Conservation (phyloP, 73 alveolate genomes). For the Tetrahymena thermophila region DNA sequence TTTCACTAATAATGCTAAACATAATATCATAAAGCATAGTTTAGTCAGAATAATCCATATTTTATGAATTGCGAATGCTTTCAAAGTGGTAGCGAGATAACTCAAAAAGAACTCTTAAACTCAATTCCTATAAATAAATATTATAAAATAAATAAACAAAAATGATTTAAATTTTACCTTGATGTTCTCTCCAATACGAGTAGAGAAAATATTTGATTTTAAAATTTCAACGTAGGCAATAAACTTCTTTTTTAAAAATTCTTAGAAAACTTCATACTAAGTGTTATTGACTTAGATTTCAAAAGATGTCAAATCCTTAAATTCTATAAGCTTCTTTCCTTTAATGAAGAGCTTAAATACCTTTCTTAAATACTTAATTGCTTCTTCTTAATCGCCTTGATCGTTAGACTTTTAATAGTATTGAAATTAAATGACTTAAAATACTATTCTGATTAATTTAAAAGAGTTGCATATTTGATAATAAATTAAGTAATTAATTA, state of each 20-base stretch:
- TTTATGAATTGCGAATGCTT: neutral
- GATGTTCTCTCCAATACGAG: neutral
- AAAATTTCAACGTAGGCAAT: neutral
- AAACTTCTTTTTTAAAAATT: neutral
- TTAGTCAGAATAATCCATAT: neutral
- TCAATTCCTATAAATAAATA: neutral
- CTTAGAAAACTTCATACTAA: neutral
- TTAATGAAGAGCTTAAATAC: neutral
- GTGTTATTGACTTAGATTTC: neutral
- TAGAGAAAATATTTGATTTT: neutral
- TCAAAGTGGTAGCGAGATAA: neutral
- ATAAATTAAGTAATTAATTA: too few relatives aligned
- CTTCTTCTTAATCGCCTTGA: neutral
- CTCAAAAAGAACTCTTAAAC: neutral
- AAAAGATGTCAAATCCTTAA: neutral
- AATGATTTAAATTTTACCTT: neutral
- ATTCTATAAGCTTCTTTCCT: neutral
- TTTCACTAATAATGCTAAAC: neutral
- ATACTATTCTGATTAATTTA: too few relatives aligned
- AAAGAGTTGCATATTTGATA: neutral
- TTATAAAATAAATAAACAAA: neutral
- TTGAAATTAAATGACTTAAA: neutral
- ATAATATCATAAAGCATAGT: neutral
- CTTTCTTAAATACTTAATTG: neutral
- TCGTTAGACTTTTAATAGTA: neutral